Conservation (phyloP, 148 eudicot genomes). For the Chenopodium suecicum region DNA sequence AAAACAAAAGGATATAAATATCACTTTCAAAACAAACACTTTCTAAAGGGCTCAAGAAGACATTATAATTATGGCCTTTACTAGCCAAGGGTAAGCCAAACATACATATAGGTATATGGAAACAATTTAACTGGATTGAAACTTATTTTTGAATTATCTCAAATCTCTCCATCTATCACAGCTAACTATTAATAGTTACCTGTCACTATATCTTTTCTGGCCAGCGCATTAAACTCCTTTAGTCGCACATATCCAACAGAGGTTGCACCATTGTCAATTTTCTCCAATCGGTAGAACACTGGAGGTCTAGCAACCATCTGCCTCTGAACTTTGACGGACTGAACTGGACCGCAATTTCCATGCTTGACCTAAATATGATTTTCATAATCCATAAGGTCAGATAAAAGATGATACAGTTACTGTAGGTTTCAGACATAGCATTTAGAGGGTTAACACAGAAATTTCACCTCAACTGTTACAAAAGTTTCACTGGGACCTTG, state of each 20-base stretch:
- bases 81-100: not conserved
- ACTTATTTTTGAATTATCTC: not conserved
- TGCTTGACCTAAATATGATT: constrained; percentile 70
- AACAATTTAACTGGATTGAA: not conserved
- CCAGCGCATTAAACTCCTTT: constrained; percentile 96
- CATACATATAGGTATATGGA: not conserved
- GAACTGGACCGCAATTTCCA: constrained; percentile 83
- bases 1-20: not conserved
- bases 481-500: constrained; percentile 92
- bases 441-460: not conserved
- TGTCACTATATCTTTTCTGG: constrained; percentile 86
- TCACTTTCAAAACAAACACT: not conserved
- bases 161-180: not conserved
- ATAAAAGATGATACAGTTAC: not conserved
- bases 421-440: not conserved
- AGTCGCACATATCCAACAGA: constrained; percentile 87
- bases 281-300: constrained; percentile 77
- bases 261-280: constrained; percentile 51
- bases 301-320: constrained; percentile 83
- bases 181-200: constrained; percentile 38
- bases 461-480: constrained; percentile 68
- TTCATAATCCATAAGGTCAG: not conserved
- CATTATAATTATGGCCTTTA: not conserved
- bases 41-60: not conserved
- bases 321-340: constrained; percentile 72